Percentiles rank a stretch among this genome's conserved stretches.
Evolutionary conservation across 2,329 filamentous ascomycete genomes (phyloP).

Genomic region (Colletotrichum acutatum): DNA sequence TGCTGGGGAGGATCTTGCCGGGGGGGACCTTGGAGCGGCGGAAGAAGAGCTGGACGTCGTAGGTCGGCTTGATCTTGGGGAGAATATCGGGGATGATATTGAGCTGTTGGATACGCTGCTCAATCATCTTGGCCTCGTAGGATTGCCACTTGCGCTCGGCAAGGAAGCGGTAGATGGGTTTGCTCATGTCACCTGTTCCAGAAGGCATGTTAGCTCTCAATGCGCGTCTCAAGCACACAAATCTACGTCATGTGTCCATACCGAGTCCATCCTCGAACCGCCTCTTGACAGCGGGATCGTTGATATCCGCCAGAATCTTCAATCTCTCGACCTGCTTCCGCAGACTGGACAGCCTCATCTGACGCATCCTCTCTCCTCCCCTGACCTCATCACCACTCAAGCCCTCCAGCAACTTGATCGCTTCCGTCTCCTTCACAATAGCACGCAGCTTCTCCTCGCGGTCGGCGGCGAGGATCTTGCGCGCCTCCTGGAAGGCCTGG

Average conservation of each 20-base stretch:
- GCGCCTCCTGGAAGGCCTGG: constrained; percentile 97
- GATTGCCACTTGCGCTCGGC: constrained; percentile 88
- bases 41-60: constrained; percentile 87
- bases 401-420: constrained; percentile 75
- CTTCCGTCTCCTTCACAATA: constrained; percentile 74
- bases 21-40: constrained; percentile 75
- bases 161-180: constrained; percentile 93
- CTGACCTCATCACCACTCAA: constrained; percentile 65
- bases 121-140: constrained; percentile 81
- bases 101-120: constrained; percentile 89
- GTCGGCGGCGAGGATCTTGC: constrained; percentile 83
- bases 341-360: constrained; percentile 76
- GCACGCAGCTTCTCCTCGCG: constrained; percentile 81
- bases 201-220: constrained; percentile 6
- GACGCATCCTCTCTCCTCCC: constrained; percentile 73
- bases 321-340: constrained; percentile 77
- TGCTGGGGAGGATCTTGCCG: constrained; percentile 81
- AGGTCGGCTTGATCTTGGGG: constrained; percentile 79
- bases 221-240: neutral
- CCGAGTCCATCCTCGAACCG: constrained; percentile 91
- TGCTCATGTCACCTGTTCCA: constrained; percentile 85
- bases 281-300: constrained; percentile 93
- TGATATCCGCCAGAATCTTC: constrained; percentile 93
- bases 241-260: constrained; percentile 53
- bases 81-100: constrained; percentile 89